A percentile compares a stretch with the other conserved stretches of the same genome.
Evolutionary conservation across 352 stramenopile species (phyloP).

Genomic region (Pythium monospermum): DNA sequence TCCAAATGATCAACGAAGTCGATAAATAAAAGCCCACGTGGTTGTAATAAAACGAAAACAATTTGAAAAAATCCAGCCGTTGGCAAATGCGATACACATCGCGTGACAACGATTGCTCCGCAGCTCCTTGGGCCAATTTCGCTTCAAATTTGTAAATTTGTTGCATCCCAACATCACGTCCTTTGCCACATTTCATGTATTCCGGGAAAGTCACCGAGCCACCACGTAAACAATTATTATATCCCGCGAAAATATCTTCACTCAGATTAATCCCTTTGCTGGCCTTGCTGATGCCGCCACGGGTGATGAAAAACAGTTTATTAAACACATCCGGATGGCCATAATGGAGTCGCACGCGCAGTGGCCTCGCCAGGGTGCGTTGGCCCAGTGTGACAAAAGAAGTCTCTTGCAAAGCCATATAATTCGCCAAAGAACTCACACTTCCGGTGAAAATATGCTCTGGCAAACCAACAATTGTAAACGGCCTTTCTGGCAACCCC

Average conservation of each 20-base stretch:
- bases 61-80: constrained; percentile 97
- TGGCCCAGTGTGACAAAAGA: constrained; percentile 98
- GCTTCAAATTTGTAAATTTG: constrained; percentile 99
- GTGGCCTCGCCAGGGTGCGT: constrained; percentile 92
- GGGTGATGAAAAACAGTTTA: constrained; percentile 99
- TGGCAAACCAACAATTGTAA: constrained; percentile 96
- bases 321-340: constrained; percentile 99
- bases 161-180: constrained; percentile 98
- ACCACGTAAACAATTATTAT: constrained; percentile 97
- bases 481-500: constrained; percentile 60
- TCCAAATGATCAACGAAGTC: constrained; percentile 97
- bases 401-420: constrained; percentile 99
- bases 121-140: constrained; percentile 96
- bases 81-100: constrained; percentile 97
- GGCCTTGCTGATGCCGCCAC: constrained; percentile 97
- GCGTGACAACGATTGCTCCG: constrained; percentile 97
- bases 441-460: constrained; percentile 99
- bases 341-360: constrained; percentile 97
- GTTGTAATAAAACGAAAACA: constrained; percentile 99
- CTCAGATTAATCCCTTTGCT: constrained; percentile 99
- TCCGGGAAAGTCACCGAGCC: constrained; percentile 97
- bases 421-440: constrained; percentile 98
- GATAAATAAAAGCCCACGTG: constrained; percentile 98
- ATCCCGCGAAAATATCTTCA: constrained; percentile 99
- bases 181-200: constrained; percentile 98